Evolutionary conservation across 495 filamentous ascomycete genomes (phyloP), one percentile per base, ranked within the genome.

Genomic region (Choiromyces venosus): DNA sequence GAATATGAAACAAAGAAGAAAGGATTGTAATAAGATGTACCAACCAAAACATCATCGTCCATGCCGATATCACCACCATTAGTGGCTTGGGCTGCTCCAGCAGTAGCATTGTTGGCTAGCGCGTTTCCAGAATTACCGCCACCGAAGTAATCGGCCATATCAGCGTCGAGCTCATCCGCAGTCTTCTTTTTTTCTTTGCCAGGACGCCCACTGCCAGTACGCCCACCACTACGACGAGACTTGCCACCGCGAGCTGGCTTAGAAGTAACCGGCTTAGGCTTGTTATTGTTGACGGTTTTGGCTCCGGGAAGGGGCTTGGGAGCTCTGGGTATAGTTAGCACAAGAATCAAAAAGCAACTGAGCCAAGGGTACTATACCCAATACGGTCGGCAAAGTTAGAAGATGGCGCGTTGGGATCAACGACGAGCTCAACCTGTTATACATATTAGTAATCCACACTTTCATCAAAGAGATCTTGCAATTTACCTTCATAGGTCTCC

Each of bases 71-170:
- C 81, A 29, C 79, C 81, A 56, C 84, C 85, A 69, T 83, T 86
- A 46, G 79, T 85, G 64, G 78, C 80, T 65, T 85, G 84, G 61
- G 85, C 85, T 72, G 79, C 80, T 52, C n/a, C 21, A 39, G 76
- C 82, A 68, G 83, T 82, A 19, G 83, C 79, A 12, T 79, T 82
- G 35, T 85, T 82, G 71, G 79, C 83, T 25, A 77, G 69, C 37
- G 84, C 83, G 37, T 68, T 74, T 19, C 33, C 69, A 19, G 71
- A 70, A 73, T 79, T 83, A 67, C 79, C 82, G 36, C 83, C 80
- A 6, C 85, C 88, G 78, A 94, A 96, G 84, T 97, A 97, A 78
- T 97, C 94, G 9, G 87, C 87, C 94, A 97, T 97, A 79, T 97
- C 94, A 10, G 91, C 92, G 82, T 97, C 94, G 16, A 97, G 86